Base-by-base conservation (phyloP, 2,329 filamentous ascomycete species). In the Laburnicola sp. region DNA sequence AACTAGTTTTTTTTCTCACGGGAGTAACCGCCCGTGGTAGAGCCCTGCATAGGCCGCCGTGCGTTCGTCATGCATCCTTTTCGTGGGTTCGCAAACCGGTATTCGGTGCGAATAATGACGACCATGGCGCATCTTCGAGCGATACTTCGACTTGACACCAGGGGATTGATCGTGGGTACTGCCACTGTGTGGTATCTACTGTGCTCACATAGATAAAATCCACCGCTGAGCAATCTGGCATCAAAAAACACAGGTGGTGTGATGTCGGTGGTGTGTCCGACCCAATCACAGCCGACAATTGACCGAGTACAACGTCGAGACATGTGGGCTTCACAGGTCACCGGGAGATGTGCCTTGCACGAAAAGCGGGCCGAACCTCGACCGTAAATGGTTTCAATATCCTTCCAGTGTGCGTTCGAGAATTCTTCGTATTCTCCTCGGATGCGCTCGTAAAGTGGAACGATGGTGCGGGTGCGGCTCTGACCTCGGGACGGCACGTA, bases 301-400 rank as follows among this genome's bases (percentile, higher is more conserved):
- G 43, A 30, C 43, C 43, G 34, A 44, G 23, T n/a, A n/a, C n/a
- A n/a, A n/a, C n/a, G n/a, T 11, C 25, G 9, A 45, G 32, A 38
- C 38, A 38, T 37, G 32, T 32, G 43, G n/a, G n/a, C n/a, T n/a
- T 6, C 34, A 38, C 25, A 45, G n/a, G 32, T 45, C 43, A 25
- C 38, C 43, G 43, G 43, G 34, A 30, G 43, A 45, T 45, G 43
- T 30, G 26, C 43, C 23, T 8, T 45, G 43, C 37, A 21, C 39
- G 8, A 37, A 34, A 25, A 28, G 43, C 43, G 43, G 43, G 43
- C 37, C 26, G 43, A 27, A 37, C 43, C 32, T 45, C 43, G 43
- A 34, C 34, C n/a, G 16, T 31, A 23, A 37, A 32, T 34, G 34
- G 37, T 45, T 6, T 5, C 34, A 23, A 10, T 30, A n/a, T 16